Percentiles rank a stretch among this genome's conserved stretches.
phyloP scores from a whole-genome alignment of 1,284 basidiomycete genomes.

The Leccinum solheimii region DNA sequence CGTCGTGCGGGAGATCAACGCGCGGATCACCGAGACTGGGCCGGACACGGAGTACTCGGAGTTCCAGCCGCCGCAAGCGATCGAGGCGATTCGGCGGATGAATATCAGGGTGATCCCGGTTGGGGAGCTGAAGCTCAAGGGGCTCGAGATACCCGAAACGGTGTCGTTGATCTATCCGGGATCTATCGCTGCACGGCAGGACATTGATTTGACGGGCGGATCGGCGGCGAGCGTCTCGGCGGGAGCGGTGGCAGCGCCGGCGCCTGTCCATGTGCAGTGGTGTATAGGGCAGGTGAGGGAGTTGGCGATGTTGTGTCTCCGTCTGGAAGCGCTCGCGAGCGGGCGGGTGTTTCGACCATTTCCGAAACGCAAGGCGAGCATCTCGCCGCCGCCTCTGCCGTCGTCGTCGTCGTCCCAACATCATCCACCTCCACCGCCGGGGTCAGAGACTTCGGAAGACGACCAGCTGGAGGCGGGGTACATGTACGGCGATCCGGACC shows the following conservation, averaged over 20 bases:
- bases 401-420: neutral
- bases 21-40: constrained; percentile 55
- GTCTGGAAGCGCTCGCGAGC: constrained; percentile 81
- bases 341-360: constrained; percentile 59
- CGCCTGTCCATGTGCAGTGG: constrained; percentile 26
- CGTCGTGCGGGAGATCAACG: constrained; percentile 82
- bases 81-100: constrained; percentile 75
- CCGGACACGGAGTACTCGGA: constrained; percentile 58
- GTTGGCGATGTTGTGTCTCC: constrained; percentile 74
- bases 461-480: constrained; percentile 39
- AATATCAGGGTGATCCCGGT: constrained; percentile 76
- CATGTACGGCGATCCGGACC: constrained; percentile 60
- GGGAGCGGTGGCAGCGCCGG: neutral
- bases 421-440: constrained; percentile 3
- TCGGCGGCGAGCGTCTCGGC: constrained; percentile 33
- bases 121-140: constrained; percentile 93
- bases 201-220: constrained; percentile 53
- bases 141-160: constrained; percentile 87
- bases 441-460: constrained; percentile 34
- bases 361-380: constrained; percentile 47
- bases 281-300: constrained; percentile 79
- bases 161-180: constrained; percentile 85
- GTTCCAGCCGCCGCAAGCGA: constrained; percentile 53
- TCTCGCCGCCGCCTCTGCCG: constrained; percentile 9
- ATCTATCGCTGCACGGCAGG: constrained; percentile 72